phyloP scores from a whole-genome alignment of 139 green algal genomes.

The Nannochloris sp. region DNA sequence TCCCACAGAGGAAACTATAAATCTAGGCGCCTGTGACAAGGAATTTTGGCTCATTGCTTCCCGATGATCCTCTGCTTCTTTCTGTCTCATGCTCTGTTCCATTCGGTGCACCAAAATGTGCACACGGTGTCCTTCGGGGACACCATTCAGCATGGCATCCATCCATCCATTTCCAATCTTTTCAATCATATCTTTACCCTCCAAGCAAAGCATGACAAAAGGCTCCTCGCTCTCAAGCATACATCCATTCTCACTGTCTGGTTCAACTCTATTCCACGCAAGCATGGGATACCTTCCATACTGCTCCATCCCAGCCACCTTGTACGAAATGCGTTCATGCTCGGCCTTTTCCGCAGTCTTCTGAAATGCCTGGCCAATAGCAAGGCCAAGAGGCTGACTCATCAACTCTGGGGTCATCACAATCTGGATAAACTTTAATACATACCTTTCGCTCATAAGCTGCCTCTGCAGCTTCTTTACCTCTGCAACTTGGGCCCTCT shows the following conservation, averaged over 20 bases:
- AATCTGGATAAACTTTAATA: conserved; percentile 2
- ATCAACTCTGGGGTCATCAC: conserved; percentile 7
- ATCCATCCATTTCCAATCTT: conserved; percentile 1
- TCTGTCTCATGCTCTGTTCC: not conserved
- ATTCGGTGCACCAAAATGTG: conserved; percentile 17
- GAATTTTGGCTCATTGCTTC: not conserved
- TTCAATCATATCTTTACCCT: conserved; percentile 26
- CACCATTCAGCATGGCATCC: conserved; percentile 1
- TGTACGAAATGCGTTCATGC: conserved; percentile 7
- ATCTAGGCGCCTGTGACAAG: too few species aligned
- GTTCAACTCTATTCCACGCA: not conserved
- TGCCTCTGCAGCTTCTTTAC: conserved; percentile 1
- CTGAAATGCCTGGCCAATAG: conserved; percentile 4
- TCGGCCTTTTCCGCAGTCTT: not conserved
- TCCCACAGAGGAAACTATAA: too few species aligned
- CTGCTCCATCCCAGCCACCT: not conserved
- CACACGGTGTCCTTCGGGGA: not conserved
- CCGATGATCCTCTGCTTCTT: conserved; percentile 3
- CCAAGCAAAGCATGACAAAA: conserved; percentile 5
- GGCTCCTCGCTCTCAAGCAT: conserved; percentile 8
- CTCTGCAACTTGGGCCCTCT: not conserved
- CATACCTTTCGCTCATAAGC: not conserved
- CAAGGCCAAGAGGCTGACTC: not conserved
- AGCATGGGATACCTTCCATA: not conserved
- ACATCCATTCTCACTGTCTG: not conserved